phyloP scores from a whole-genome alignment of 495 filamentous ascomycete species.

The Recurvomyces mirabilis region DNA sequence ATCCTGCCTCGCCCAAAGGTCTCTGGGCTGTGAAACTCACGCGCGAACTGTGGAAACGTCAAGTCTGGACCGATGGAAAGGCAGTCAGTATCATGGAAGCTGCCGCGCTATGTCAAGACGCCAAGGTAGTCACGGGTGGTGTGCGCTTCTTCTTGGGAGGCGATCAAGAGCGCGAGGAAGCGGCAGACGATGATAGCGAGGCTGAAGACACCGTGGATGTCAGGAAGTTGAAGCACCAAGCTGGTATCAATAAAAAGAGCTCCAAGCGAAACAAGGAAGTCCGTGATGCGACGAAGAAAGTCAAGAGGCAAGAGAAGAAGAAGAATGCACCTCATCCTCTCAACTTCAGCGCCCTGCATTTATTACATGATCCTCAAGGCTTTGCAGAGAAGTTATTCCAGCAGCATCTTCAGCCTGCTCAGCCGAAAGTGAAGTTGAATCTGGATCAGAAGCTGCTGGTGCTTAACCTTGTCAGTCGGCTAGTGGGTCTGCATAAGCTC shows the following conservation, averaged over 20 bases:
- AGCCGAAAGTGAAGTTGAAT: slow-evolving; percentile 57
- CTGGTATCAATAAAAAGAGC: slow-evolving; percentile 88
- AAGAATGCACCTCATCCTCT: slow-evolving; percentile 75
- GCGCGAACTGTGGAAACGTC: slow-evolving; percentile 75
- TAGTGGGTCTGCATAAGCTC: slow-evolving; percentile 88
- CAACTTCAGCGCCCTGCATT: slow-evolving; percentile 96
- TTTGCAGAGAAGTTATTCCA: slow-evolving; percentile 85
- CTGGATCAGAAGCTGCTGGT: slow-evolving; percentile 86
- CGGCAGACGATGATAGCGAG: slow-evolving; percentile 80
- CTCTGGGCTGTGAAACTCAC: slow-evolving; percentile 91
- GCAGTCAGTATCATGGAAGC: slow-evolving; percentile 93
- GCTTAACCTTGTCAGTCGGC: slow-evolving; percentile 75
- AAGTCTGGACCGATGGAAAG: slow-evolving; percentile 80
- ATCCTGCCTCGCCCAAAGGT: slow-evolving; percentile 71
- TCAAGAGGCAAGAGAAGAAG: slow-evolving; percentile 73
- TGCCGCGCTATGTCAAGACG: slow-evolving; percentile 67
- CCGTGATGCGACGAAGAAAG: slow-evolving; percentile 63
- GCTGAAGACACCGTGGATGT: slow-evolving; percentile 70
- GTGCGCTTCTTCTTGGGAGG: slow-evolving; percentile 92
- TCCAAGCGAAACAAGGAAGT: slow-evolving; percentile 71
- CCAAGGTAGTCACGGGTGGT: slow-evolving; percentile 78
- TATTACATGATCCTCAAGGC: slow-evolving; percentile 89
- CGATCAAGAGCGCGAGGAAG: slow-evolving; percentile 85
- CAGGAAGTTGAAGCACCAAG: slow-evolving; percentile 68
- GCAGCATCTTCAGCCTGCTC: slow-evolving; percentile 78